Evolutionary conservation across 2,329 filamentous ascomycete genomes (phyloP).

Genomic region (Colletotrichum sublineola): DNA sequence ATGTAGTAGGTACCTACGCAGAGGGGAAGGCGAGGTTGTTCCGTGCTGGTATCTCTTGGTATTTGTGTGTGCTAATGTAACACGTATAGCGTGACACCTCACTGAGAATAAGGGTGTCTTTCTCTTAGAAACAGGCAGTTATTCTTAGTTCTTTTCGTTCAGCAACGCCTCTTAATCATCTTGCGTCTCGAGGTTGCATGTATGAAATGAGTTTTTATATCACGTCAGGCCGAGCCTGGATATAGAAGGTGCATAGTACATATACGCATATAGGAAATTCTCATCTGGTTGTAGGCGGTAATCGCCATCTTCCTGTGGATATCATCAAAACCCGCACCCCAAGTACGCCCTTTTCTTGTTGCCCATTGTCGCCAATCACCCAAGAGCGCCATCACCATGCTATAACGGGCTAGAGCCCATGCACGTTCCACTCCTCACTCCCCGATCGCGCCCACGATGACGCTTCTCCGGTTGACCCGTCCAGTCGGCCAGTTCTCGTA

Average conservation of each 20-base stretch:
- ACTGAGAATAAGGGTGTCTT: neutral
- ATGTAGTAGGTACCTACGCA: neutral
- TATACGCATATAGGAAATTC: neutral
- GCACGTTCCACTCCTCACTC: neutral
- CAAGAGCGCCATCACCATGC: neutral
- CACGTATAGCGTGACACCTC: neutral
- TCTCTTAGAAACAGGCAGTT: neutral
- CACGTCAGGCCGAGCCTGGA: neutral
- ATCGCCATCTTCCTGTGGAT: neutral
- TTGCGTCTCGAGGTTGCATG: neutral
- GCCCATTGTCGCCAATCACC: neutral
- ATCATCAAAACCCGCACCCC: neutral
- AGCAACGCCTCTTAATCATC: neutral
- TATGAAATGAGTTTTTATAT: neutral
- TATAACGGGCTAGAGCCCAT: no score
- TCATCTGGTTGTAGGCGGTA: neutral
- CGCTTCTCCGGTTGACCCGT: conserved; percentile 28
- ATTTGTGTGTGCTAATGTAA: neutral
- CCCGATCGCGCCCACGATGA: conserved; percentile 24
- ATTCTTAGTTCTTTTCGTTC: neutral
- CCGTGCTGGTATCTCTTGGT: neutral
- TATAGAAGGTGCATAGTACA: neutral
- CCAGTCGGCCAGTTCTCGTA: conserved; percentile 28
- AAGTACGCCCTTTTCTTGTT: neutral
- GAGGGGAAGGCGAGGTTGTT: neutral